phyloP scores from a whole-genome alignment of 31 red algal genomes.

The Bonnemaisonia californica region DNA sequence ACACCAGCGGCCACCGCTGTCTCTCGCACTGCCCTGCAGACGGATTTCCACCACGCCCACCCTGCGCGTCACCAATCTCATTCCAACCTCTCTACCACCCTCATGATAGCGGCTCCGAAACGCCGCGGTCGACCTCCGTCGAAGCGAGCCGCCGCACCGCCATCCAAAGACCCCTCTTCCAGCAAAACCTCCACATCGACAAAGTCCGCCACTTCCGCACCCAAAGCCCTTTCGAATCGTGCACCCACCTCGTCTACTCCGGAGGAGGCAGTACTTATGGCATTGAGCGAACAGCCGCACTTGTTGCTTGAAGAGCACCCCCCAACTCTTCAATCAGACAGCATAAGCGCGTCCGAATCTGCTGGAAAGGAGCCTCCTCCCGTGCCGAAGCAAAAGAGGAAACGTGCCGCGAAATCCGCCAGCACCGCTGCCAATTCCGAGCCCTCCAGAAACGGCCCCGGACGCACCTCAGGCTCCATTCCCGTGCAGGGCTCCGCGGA shows the following conservation, averaged over 20 bases:
- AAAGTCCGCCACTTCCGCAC: not conserved
- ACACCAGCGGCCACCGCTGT: not conserved
- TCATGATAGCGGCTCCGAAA: constrained; percentile 56
- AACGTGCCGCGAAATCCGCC: not conserved
- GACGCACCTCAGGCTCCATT: not conserved
- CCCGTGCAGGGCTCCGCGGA: constrained; percentile 11
- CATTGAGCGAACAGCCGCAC: not conserved
- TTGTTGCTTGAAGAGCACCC: not conserved
- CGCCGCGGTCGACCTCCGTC: constrained; percentile 45
- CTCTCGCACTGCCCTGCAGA: not conserved
- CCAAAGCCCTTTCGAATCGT: not conserved
- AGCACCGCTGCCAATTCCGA: not conserved
- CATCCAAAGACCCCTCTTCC: not conserved
- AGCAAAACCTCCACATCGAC: not conserved
- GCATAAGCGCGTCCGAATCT: no score
- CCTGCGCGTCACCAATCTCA: not conserved
- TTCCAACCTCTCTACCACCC: constrained; percentile 8
- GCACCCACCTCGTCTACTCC: not conserved
- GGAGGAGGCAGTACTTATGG: not conserved
- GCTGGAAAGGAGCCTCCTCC: not conserved
- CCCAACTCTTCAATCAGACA: not conserved
- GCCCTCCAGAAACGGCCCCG: not conserved
- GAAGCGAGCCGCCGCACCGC: constrained; percentile 10
- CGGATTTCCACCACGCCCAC: not conserved
- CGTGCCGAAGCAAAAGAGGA: not conserved